Percentiles rank a stretch among this genome's conserved stretches.
These are phyloP conservation scores for Diaporthe sp. DNA, from an alignment of 2,329 filamentous ascomycete species.

Conservation along the genomic window DNA sequence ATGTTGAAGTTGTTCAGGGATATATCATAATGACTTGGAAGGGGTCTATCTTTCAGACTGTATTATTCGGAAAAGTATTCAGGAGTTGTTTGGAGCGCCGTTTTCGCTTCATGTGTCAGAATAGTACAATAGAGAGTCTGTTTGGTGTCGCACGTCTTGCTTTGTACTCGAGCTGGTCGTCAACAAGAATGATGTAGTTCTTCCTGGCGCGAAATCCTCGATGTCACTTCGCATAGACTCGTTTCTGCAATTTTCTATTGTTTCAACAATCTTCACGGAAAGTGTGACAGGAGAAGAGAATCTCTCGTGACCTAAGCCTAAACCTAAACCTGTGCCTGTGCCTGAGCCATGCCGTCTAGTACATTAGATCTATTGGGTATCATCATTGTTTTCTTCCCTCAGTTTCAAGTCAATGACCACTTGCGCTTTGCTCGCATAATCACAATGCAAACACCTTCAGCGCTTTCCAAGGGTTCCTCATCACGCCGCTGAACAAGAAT, in stretches of 20 bases:
- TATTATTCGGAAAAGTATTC: slow-evolving; percentile 4
- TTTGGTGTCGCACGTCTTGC: background rate
- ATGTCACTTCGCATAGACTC: background rate
- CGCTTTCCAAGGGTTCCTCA: background rate
- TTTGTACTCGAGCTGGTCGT: background rate
- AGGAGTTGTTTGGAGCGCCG: background rate
- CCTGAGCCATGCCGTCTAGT: slow-evolving; percentile 14
- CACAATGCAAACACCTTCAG: background rate
- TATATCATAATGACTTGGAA: slow-evolving; percentile 7
- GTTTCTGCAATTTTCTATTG: background rate
- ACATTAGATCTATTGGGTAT: slow-evolving; percentile 25
- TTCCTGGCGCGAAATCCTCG: background rate
- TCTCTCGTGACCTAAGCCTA: background rate
- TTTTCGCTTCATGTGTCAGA: slow-evolving; percentile 7
- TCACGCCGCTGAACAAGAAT: background rate
- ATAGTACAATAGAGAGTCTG: slow-evolving; percentile 11
- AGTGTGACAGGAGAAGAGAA: background rate
- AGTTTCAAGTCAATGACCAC: background rate
- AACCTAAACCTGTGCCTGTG: background rate
- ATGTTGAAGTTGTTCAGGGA: background rate
- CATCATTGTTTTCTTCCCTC: background rate
- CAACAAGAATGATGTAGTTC: background rate
- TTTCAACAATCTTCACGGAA: too few species aligned
- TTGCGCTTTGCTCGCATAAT: background rate
- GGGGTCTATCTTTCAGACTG: background rate